phyloP scores from a whole-genome alignment of 2,329 filamentous ascomycete genomes.

The Huntiella savannae region DNA sequence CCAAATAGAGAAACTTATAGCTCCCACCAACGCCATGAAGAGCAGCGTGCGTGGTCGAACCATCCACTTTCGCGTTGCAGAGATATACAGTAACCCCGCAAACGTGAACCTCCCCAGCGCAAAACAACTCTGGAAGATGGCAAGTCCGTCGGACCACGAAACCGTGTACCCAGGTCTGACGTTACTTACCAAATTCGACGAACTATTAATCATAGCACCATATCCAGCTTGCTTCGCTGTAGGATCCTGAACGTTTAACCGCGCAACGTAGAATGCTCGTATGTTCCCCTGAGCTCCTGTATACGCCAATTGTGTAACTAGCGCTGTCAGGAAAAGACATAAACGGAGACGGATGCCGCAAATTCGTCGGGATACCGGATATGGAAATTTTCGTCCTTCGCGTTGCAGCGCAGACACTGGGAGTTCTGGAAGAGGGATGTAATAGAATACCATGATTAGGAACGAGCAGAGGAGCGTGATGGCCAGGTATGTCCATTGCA shows the following conservation, averaged over 20 bases:
- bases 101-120: conserved; percentile 54
- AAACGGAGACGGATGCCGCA: conserved; percentile 32
- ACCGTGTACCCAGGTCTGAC: conserved; percentile 28
- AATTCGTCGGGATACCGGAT: conserved; percentile 29
- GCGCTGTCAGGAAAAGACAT: conserved; percentile 45
- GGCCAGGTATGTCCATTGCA: conserved; percentile 75
- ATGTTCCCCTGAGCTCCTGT: conserved; percentile 53
- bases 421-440: conserved; percentile 45
- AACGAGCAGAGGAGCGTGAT: conserved; percentile 56
- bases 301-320: conserved; percentile 62
- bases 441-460: conserved; percentile 50
- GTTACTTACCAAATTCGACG: conserved; percentile 8
- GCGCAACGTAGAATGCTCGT: conserved; percentile 38
- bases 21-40: conserved; percentile 33
- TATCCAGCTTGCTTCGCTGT: conserved; percentile 26
- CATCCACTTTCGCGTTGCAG: conserved; percentile 26
- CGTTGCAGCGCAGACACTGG: conserved; percentile 34
- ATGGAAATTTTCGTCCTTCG: conserved; percentile 25
- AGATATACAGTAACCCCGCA: conserved; percentile 41
- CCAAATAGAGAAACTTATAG: conserved; percentile 24
- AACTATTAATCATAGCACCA: conserved; percentile 15
- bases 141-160: conserved; percentile 44
- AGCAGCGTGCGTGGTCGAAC: conserved; percentile 54
- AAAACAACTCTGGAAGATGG: conserved; percentile 55
- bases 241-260: conserved; percentile 22